Evolutionary conservation across 2,329 filamentous ascomycete genomes (phyloP), one percentile per base, ranked within the genome.

Genomic region (Talaromyces funiculosus): DNA sequence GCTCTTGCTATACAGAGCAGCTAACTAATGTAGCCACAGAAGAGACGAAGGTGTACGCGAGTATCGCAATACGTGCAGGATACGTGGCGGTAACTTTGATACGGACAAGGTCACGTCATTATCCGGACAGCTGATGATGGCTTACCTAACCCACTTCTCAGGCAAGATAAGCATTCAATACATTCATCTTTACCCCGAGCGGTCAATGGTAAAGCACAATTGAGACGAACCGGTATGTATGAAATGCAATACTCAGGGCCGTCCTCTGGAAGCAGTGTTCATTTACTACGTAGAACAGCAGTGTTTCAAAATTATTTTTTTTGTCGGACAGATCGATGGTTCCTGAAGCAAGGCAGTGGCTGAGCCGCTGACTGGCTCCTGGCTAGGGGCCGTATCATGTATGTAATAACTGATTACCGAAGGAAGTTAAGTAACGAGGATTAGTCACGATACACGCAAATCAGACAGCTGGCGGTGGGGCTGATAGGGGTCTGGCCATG

Each of bases 401-500:
- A n/a, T 26, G 43, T 47, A 47, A 26, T 47, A 16, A 24, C n/a
- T n/a, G n/a, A n/a, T n/a, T n/a, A n/a, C n/a, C n/a, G n/a, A n/a
- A n/a, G n/a, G n/a, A n/a, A n/a, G n/a, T n/a, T n/a, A n/a, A n/a
- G n/a, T n/a, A n/a, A n/a, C n/a, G n/a, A n/a, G n/a, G n/a, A 49
- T 49, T 35, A 53, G 47, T 35, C 45, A 53, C 47, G 31, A 38
- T 58, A 31, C 40, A 45, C 54, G 54, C 55, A 49, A 57, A 57
- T 49, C 42, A 47, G 47, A 51, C 47, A 51, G 47, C 47, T 33
- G 29, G 20, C 47, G 47, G 57, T 60, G 57, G 57, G 57, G 57
- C 49, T 38, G 47, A 54, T 54, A 54, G 49, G 57, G 57, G 49
- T 45, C 57, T 60, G 57, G 57, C 57, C 57, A 40, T 33, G 47